Evolutionary conservation across 345 rosid species (phyloP).

Genomic region (Populus pruinosa): DNA sequence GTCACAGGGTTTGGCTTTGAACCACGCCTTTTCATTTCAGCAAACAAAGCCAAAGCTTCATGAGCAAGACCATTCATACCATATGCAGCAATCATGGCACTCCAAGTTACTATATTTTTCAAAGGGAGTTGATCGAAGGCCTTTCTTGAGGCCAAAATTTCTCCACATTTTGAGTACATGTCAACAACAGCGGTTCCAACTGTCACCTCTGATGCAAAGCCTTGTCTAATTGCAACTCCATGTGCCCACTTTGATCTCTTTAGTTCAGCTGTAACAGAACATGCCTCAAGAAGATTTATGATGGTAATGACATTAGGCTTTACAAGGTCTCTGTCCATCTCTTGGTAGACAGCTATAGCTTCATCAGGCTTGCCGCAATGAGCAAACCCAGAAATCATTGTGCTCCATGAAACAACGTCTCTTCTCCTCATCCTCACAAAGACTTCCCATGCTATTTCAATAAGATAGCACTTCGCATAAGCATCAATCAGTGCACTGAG

Average conservation of each 20-base stretch:
- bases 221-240: constrained; percentile 58
- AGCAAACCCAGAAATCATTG: constrained; percentile 58
- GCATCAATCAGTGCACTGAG: constrained; percentile 59
- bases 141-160: constrained; percentile 46
- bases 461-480: constrained; percentile 47
- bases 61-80: constrained; percentile 59
- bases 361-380: constrained; percentile 49
- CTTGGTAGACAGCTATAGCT: constrained; percentile 45
- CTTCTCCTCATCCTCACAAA: constrained; percentile 32
- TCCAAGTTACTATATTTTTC: constrained; percentile 61
- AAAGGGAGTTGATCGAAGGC: constrained; percentile 42
- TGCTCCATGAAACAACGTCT: constrained; percentile 67
- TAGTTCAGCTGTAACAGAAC: constrained; percentile 57
- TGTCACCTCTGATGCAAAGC: constrained; percentile 45
- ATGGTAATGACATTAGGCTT: constrained; percentile 43
- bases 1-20: constrained; percentile 52
- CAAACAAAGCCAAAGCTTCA: constrained; percentile 48
- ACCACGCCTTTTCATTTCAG: constrained; percentile 51
- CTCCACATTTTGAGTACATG: constrained; percentile 66
- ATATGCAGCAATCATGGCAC: constrained; percentile 64
- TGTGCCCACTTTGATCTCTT: constrained; percentile 62
- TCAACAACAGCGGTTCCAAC: constrained; percentile 63
- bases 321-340: constrained; percentile 41
- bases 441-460: constrained; percentile 42
- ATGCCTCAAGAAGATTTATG: constrained; percentile 56